Evolutionary conservation across 441 rosid genomes (phyloP).

Genomic region (Cnidoscolus chayamansa): DNA sequence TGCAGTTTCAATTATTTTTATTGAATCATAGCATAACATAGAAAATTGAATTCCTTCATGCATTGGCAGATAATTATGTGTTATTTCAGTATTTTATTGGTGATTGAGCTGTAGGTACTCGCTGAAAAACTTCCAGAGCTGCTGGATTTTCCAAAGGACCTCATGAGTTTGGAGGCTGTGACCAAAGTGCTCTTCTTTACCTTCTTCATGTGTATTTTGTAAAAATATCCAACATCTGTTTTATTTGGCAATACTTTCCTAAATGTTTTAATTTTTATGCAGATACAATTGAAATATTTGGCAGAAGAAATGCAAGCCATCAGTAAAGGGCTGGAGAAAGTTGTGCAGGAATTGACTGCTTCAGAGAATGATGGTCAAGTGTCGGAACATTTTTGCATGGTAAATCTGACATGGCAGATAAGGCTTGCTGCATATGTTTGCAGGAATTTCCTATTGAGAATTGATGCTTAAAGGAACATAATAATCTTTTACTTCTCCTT

Average conservation of each 20-base stretch:
- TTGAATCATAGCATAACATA: background rate
- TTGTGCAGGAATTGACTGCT: slow-evolving; percentile 77
- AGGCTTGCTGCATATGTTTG: background rate
- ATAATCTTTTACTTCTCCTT: background rate
- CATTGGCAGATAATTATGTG: background rate
- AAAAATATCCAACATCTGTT: background rate
- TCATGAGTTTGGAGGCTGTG: slow-evolving; percentile 63
- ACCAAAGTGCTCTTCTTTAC: slow-evolving; percentile 51
- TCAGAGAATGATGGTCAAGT: slow-evolving; percentile 85
- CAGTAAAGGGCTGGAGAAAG: slow-evolving; percentile 87
- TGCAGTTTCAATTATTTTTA: background rate
- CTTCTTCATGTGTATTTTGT: slow-evolving; percentile 9
- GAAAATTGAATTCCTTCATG: slow-evolving; percentile 1
- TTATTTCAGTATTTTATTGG: background rate
- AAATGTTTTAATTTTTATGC: slow-evolving; percentile 15
- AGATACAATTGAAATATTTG: slow-evolving; percentile 91
- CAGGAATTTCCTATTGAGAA: background rate
- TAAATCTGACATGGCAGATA: slow-evolving; percentile 21
- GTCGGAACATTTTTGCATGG: slow-evolving; percentile 68
- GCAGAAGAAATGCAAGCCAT: slow-evolving; percentile 98
- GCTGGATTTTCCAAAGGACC: slow-evolving; percentile 67
- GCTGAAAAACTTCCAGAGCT: slow-evolving; percentile 77
- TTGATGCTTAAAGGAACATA: slow-evolving; percentile 10
- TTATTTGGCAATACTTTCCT: background rate
- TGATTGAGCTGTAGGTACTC: slow-evolving; percentile 47